Percentiles rank a stretch among this genome's conserved stretches.
phyloP scores from a whole-genome alignment of 1,139 yeast species.

The Yamadazyma dendronema region DNA sequence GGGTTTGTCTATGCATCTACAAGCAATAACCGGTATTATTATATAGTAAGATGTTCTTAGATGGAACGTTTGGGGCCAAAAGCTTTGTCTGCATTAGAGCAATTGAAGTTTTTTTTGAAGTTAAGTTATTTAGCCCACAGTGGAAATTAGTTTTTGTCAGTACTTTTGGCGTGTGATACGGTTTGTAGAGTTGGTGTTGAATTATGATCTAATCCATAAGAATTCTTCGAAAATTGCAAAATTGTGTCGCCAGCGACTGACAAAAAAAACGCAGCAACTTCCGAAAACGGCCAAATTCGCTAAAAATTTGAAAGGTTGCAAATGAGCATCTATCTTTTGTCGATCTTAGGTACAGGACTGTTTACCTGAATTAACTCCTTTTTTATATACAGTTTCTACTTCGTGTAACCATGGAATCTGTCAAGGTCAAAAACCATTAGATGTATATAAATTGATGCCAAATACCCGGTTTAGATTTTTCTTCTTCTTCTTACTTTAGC shows the following conservation, averaged over 20 bases:
- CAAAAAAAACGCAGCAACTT: conserved; percentile 3
- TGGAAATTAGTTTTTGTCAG: not conserved
- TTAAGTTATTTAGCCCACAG: not conserved
- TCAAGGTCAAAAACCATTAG: conserved; percentile 8
- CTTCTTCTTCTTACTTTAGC: not conserved
- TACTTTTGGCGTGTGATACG: too few relatives aligned
- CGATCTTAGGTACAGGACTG: conserved; percentile 3
- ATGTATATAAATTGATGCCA: conserved; percentile 2
- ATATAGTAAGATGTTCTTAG: not conserved
- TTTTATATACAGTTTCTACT: not conserved
- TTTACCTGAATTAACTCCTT: conserved; percentile 3
- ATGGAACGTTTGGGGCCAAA: too few relatives aligned
- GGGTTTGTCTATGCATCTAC: not conserved
- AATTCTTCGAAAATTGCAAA: not conserved
- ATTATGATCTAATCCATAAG: too few relatives aligned
- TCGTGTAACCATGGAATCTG: conserved; percentile 5
- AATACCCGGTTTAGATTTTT: not conserved
- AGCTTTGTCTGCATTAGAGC: too few relatives aligned
- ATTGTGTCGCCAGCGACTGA: not conserved
- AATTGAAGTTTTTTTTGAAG: too few relatives aligned
- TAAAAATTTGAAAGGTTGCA: conserved; percentile 6
- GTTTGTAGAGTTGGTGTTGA: not conserved
- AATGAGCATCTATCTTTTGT: not conserved
- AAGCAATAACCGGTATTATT: not conserved
- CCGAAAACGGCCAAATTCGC: conserved; percentile 9